Evolutionary conservation across 2,329 filamentous ascomycete species (phyloP).

Genomic region (Pseudogymnoascus sp.): DNA sequence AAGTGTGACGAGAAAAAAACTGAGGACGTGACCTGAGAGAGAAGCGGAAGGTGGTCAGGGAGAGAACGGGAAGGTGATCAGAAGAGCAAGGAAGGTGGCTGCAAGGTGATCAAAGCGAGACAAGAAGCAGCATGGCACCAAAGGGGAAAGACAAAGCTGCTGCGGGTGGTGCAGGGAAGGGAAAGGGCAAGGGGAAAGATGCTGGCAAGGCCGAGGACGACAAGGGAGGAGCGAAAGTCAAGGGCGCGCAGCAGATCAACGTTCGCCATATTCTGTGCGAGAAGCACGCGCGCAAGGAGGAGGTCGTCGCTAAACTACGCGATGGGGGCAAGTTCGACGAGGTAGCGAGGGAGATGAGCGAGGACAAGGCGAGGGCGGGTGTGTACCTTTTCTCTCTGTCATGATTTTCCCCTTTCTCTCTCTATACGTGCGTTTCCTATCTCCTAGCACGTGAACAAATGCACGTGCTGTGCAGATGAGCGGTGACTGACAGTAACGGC

Average conservation of each 20-base stretch:
- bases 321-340: conserved; percentile 64
- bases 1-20: background rate
- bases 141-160: conserved; percentile 22
- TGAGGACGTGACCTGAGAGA: background rate
- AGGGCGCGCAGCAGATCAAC: conserved; percentile 60
- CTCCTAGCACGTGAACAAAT: background rate
- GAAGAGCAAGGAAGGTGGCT: background rate
- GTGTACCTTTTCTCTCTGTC: conserved; percentile 12
- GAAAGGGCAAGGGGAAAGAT: conserved; percentile 23
- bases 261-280: conserved; percentile 66
- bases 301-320: conserved; percentile 59
- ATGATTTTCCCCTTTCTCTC: background rate
- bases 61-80: background rate
- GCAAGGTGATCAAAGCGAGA: background rate
- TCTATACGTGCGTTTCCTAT: background rate
- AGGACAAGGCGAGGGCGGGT: conserved; percentile 67
- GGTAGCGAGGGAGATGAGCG: conserved; percentile 62
- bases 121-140: conserved; percentile 19
- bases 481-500: background rate
- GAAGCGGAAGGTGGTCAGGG: background rate
- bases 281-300: conserved; percentile 70
- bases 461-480: background rate
- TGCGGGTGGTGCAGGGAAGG: conserved; percentile 11
- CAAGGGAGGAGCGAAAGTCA: conserved; percentile 37
- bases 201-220: conserved; percentile 33